phyloP scores from a whole-genome alignment of 2,329 filamentous ascomycete species.

The Fusarium setosum region DNA sequence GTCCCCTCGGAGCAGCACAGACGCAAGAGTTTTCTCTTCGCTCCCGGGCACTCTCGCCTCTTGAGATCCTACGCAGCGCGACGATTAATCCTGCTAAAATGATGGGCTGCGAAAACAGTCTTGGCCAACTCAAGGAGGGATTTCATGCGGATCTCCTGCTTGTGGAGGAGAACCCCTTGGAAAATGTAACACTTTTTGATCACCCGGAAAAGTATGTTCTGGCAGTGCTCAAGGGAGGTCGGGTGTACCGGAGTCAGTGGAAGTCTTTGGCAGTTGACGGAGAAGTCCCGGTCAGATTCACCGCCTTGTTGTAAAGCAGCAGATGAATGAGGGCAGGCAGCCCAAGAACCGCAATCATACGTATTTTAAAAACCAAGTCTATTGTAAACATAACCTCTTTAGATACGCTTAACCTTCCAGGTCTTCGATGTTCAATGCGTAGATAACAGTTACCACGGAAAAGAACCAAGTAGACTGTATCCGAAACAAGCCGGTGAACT shows the following conservation, averaged over 20 bases:
- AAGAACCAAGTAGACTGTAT: no score
- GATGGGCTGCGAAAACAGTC: conserved; percentile 54
- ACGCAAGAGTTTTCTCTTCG: conserved; percentile 46
- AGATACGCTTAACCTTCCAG: no score
- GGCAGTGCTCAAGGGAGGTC: conserved; percentile 65
- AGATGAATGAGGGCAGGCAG: no score
- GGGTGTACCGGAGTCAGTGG: conserved; percentile 36
- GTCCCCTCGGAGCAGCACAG: conserved; percentile 41
- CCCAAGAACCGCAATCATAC: no score
- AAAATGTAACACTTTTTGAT: conserved; percentile 63
- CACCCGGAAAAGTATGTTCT: conserved; percentile 55
- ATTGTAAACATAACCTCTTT: no score
- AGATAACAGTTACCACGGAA: no score
- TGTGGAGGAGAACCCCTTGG: conserved; percentile 61
- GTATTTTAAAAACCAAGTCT: no score
- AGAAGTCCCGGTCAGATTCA: conserved; percentile 17
- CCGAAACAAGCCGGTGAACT: no score
- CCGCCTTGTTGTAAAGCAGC: not conserved
- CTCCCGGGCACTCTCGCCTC: conserved; percentile 27
- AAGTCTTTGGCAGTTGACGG: conserved; percentile 27
- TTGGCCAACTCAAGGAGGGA: conserved; percentile 62
- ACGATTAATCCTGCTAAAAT: conserved; percentile 61
- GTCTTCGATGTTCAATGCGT: no score
- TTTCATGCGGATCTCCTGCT: conserved; percentile 64
- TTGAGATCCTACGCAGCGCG: conserved; percentile 42